Percentiles rank a stretch among this genome's conserved stretches.
These are phyloP conservation scores for Crithidia bombi DNA, from an alignment of 208 protist species.

Conservation along the genomic window DNA sequence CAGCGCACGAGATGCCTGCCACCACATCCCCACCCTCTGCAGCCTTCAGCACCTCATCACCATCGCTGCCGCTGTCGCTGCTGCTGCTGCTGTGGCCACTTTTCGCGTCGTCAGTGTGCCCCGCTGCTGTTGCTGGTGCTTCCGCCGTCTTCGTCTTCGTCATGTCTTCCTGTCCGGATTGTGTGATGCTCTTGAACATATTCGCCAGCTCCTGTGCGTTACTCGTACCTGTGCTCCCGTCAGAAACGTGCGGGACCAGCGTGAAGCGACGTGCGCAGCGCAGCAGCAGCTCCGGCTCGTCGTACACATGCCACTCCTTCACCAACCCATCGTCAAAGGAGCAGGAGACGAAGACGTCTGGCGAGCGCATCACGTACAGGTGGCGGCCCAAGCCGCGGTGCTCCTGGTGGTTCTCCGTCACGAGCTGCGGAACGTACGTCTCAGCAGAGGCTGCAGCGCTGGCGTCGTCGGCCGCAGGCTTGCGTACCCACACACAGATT, in stretches of 20 bases:
- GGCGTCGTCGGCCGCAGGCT: constrained; percentile 2
- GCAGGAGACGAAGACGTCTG: constrained; percentile 74
- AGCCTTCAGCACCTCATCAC: constrained; percentile 2
- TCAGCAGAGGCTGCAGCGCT: constrained; percentile 1
- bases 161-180: neutral
- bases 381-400: constrained; percentile 54
- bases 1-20: constrained; percentile 60
- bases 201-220: constrained; percentile 28
- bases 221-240: neutral
- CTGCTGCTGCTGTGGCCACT: neutral
- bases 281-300: constrained; percentile 67
- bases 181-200: constrained; percentile 28
- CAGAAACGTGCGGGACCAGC: constrained; percentile 26
- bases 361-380: constrained; percentile 57
- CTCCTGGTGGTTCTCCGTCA: constrained; percentile 23
- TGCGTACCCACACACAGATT: constrained; percentile 57
- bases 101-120: no score
- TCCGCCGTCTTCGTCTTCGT: neutral
- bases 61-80: neutral
- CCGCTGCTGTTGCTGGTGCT: neutral
- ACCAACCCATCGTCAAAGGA: constrained; percentile 76
- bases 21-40: constrained; percentile 31
- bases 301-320: constrained; percentile 89
- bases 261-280: constrained; percentile 68
- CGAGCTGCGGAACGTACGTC: constrained; percentile 45